Evolutionary conservation across 331 rosid genomes (phyloP).

Genomic region (Prunus yedoensis): DNA sequence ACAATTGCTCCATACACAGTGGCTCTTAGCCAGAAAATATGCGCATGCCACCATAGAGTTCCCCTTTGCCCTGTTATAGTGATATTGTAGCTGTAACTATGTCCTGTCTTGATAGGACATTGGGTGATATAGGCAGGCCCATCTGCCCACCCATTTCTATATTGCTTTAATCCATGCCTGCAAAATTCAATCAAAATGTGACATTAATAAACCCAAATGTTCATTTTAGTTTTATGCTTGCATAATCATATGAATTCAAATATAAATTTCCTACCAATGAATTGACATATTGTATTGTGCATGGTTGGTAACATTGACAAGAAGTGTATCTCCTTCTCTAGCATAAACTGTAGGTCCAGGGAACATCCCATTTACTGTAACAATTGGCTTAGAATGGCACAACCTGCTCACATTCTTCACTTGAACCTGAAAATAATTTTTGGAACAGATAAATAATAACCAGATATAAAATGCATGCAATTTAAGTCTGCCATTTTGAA

Average conservation of each 20-base stretch:
- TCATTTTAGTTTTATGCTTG: background rate
- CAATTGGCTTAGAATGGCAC: conserved; percentile 37
- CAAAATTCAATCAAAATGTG: background rate
- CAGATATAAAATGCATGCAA: background rate
- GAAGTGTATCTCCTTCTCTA: conserved; percentile 37
- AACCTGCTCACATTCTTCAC: conserved; percentile 33
- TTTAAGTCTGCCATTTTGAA: background rate
- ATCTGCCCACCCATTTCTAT: conserved; percentile 43
- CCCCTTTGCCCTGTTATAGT: conserved; percentile 40
- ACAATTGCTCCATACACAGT: conserved; percentile 41
- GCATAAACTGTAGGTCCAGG: conserved; percentile 42
- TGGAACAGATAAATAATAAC: background rate
- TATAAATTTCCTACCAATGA: conserved; percentile 32
- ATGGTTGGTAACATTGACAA: conserved; percentile 32
- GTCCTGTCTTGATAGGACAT: conserved; percentile 40
- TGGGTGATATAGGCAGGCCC: conserved; percentile 43
- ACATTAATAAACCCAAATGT: background rate
- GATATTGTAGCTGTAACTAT: conserved; percentile 25
- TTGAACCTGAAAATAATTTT: conserved; percentile 23
- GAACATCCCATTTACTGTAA: conserved; percentile 36
- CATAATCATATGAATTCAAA: background rate
- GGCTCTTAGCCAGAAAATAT: conserved; percentile 42
- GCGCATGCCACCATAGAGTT: conserved; percentile 49
- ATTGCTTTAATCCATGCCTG: conserved; percentile 44
- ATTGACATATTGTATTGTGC: conserved; percentile 40